Conservation (phyloP, 2,329 filamentous ascomycete species). For the Paecilomyces formosus region DNA sequence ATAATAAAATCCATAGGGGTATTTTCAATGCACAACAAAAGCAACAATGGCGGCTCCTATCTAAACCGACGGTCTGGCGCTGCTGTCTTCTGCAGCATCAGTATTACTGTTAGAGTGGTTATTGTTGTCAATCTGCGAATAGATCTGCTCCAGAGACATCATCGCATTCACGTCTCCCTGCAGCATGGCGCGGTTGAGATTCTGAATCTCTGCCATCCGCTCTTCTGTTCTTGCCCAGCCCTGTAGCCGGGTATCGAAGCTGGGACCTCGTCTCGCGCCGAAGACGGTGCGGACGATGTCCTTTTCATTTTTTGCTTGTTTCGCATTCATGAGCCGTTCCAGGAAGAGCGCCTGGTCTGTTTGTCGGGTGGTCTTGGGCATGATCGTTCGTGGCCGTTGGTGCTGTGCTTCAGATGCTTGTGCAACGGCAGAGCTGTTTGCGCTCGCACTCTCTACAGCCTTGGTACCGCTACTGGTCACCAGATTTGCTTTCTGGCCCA, state of each 20-base stretch:
- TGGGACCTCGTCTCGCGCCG: constrained; percentile 31
- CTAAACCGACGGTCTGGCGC: background rate
- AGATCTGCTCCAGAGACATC: constrained; percentile 28
- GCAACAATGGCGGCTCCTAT: background rate
- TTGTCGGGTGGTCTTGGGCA: constrained; percentile 19
- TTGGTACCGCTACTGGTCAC: constrained; percentile 32
- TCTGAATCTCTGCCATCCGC: constrained; percentile 27
- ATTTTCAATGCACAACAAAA: background rate
- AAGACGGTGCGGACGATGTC: constrained; percentile 59
- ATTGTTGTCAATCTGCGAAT: constrained; percentile 17
- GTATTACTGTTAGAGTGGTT: background rate
- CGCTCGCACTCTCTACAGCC: constrained; percentile 1
- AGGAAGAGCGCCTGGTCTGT: constrained; percentile 51
- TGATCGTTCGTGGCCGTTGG: constrained; percentile 9
- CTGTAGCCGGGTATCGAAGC: constrained; percentile 22
- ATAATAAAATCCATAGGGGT: background rate
- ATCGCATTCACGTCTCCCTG: constrained; percentile 30
- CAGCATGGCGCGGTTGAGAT: constrained; percentile 26
- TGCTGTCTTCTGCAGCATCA: background rate
- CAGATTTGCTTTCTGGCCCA: constrained; percentile 58
- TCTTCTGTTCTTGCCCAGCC: constrained; percentile 33
- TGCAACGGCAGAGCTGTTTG: background rate
- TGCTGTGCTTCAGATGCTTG: background rate
- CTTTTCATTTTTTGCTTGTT: constrained; percentile 55
- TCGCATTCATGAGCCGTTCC: constrained; percentile 58